Base-by-base conservation (phyloP, 192 early-diverging fungal species). In the Gonapodya sp. region DNA sequence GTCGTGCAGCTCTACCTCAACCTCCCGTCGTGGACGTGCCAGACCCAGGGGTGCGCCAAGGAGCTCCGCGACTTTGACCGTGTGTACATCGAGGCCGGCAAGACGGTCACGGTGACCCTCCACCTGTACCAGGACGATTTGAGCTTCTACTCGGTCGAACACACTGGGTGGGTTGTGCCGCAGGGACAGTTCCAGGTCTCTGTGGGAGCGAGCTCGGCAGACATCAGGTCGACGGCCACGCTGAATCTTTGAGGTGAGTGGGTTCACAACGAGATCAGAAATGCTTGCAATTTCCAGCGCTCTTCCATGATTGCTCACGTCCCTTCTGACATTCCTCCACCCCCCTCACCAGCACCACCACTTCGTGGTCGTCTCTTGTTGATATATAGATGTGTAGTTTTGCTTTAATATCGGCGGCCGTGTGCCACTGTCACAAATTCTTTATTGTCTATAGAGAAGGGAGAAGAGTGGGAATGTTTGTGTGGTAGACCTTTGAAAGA, bases 151-250 rank as follows among this genome's bases (percentile, higher is more conserved):
- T 78, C 84, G 36, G 86, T 80, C n/a, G 73, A 0, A 14, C n/a
- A 1, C 2, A 35, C 81, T 1, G 64, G 82, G 36, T 93, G 89
- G 89, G 80, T 75, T 2, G 46, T 87, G 35, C 84, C 90, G 2
- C 18, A 30, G 31, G 92, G 92, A 35, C 73, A 81, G 14, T 93
- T 87, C 81, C 79, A 33, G 18, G 74, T 93, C n/a, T 72, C 79
- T 32, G 82, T 92, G 35, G 92, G 92, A 34, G 87, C 91, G 73
- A 85, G 83, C 35, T 83, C 82, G 74, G 81, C 86, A 18, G 91
- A 92, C 81, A 85, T 93, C 24, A 79, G 72, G 81, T 36, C 14
- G 36, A 35, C 77, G 34, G 31, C 8, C 18, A 78, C 34, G 77
- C 8, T 78, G 8, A 64, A 8, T 8, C 46, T 64, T 8, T 64